Evolutionary conservation across 116 monocot species (phyloP), one percentile per base, ranked within the genome.

Genomic region (Trichopus zeylanicus): DNA sequence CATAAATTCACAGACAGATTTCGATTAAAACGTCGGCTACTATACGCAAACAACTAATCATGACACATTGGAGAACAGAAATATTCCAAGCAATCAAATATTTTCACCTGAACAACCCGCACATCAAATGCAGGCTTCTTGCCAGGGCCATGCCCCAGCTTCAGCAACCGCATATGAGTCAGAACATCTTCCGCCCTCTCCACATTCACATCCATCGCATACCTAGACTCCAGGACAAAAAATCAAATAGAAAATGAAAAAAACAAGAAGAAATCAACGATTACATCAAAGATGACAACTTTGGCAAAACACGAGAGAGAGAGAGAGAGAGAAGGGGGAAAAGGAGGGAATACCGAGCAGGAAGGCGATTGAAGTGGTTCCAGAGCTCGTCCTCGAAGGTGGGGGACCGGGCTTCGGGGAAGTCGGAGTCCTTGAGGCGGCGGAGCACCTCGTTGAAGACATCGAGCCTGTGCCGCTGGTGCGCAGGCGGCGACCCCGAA

Each of bases 301-400:
- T n/a, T n/a, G n/a, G n/a, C n/a, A n/a, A n/a, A n/a, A n/a, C n/a
- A n/a, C n/a, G n/a, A n/a, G n/a, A n/a, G n/a, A n/a, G n/a, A n/a
- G n/a, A n/a, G n/a, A 11, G 1, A 37, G 37, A 37, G 15, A 37
- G 15, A 11, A 11, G 1, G 15, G 37, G 12, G 2, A 37, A 37
- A 8, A 37, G 37, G 5, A 37, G 26, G 31, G 6, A 20, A 7
- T 57, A 91, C 91, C 82, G 47, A 0, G 74, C 77, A 15, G 91
- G 91, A 56, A 91, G 83, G 55, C 91, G 91, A 38, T 83, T 76
- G 75, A 91, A 86, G 61, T 91, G 91, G 24, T 79, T 73, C 91
- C 86, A 91, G 27, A 91, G 72, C 54, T 84, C 79, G 39, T 82
- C 80, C 29, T 86, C 83, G 47, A 82, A 86, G 3, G 73, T 51